Evolutionary conservation across 1,139 yeast species (phyloP), one percentile per base, ranked within the genome.

Genomic region (Eremothecium cymbalariae): DNA sequence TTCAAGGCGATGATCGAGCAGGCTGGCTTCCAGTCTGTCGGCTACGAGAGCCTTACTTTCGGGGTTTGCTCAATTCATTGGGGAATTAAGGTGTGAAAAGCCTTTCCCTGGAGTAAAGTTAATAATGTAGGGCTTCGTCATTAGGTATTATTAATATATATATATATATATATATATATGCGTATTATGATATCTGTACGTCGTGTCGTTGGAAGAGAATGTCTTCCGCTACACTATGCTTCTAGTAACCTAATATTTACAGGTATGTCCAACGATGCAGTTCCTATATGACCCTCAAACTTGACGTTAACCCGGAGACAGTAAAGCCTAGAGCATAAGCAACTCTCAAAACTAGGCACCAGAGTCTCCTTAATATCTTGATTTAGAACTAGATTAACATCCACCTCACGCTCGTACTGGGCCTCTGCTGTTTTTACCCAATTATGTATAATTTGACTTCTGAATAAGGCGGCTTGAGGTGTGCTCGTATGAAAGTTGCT

Each of bases 51-150:
- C 61, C 69, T 90, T 54, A 83, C 96, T n/a, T 84, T 84, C 60
- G 99, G 99, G 38, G 82, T 88, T 37, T 95, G 97, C 36, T 86
- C 95, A 34, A 86, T 90, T 44, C 99, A 90, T 56, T 77, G 88
- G 58, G 99, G 98, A 49, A 85, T 90, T 41, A 90, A 90, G 63
- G 69, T 83, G 42, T 74, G 55, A 49, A n/a, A n/a, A n/a, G n/a
- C n/a, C n/a, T n/a, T n/a, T n/a, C n/a, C n/a, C n/a, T n/a, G n/a
- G n/a, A n/a, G n/a, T n/a, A n/a, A n/a, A n/a, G n/a, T n/a, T n/a
- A n/a, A n/a, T n/a, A 7, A 11, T 14, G 18, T 18, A n/a, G 8
- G 26, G 7, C 9, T 18, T 23, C 11, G 9, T 4, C 4, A 8
- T 11, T 23, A 13, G 27, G 9, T 14, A 25, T 12, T 16, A 25